A percentile compares a stretch with the other conserved stretches of the same genome.
phyloP scores from a whole-genome alignment of 2,329 filamentous ascomycete species.

The Penicillium aurantiogriseum region DNA sequence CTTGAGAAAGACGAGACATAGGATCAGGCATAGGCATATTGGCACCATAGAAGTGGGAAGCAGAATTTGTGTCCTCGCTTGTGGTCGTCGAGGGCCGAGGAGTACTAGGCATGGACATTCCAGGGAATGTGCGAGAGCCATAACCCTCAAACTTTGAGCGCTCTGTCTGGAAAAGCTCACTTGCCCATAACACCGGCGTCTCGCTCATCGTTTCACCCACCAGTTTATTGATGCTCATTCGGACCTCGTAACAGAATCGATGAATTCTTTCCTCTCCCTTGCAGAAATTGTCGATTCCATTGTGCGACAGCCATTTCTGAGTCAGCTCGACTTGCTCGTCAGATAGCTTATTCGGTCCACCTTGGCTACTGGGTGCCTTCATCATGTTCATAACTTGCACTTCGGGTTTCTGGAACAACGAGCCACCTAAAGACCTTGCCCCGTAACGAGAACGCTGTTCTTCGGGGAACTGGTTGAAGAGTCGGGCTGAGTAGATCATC shows the following conservation, averaged over 20 bases:
- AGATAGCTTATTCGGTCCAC: constrained; percentile 91
- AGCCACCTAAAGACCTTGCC: constrained; percentile 50
- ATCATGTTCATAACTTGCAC: constrained; percentile 84
- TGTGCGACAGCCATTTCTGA: constrained; percentile 74
- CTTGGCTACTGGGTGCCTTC: constrained; percentile 77
- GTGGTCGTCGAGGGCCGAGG: constrained; percentile 46
- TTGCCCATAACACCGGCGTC: constrained; percentile 87
- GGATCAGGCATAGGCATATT: constrained; percentile 33
- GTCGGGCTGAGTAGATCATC: constrained; percentile 64
- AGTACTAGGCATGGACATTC: constrained; percentile 46
- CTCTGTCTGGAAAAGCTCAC: constrained; percentile 80
- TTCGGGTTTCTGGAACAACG: constrained; percentile 75
- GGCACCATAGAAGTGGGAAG: constrained; percentile 28
- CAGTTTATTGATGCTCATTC: constrained; percentile 79
- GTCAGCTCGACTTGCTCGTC: constrained; percentile 91
- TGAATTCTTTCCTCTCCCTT: constrained; percentile 93
- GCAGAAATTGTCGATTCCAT: constrained; percentile 88
- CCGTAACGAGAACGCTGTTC: constrained; percentile 41
- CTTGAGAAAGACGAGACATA: constrained; percentile 32
- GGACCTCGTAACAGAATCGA: constrained; percentile 85
- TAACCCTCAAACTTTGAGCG: constrained; percentile 43
- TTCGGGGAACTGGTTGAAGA: constrained; percentile 26
- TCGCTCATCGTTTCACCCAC: constrained; percentile 81
- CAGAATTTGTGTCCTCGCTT: constrained; percentile 42
- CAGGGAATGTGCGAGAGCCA: constrained; percentile 37